Evolutionary conservation across 257 asterid genomes (phyloP), one percentile per base, ranked within the genome.

Genomic region (Nyctanthes arbortristis): DNA sequence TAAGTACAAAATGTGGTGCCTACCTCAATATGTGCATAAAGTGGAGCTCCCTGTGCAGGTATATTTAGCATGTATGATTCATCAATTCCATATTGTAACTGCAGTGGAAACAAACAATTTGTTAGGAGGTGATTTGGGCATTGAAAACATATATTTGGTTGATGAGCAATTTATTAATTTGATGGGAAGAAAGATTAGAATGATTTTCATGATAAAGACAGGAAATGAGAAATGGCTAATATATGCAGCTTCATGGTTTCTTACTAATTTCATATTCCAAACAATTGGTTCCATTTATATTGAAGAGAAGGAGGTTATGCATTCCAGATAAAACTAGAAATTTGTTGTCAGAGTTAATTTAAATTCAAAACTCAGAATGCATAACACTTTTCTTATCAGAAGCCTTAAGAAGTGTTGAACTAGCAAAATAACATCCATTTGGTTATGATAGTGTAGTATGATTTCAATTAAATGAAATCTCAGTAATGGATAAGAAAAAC

Each of bases 41-140:
- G 70, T 35, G 83, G 84, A 75, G 73, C 77, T 56, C 87, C 90
- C 45, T 81, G 57, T 7, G 65, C 73, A 22, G 93, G 93, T 49
- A 89, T 73, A 7, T 75, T 56, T 55, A 92, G 81, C 76, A 84
- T 79, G 81, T 92, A 92, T 5, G 97, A 85, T 72, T 92, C 97
- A 49, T 92, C 92, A 24, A 81, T 61, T 20, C 94, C 96, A 31
- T 89, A 78, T 57, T 89, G 96, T 67, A 92, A 79, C 97, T 92
- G 89, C 85, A 82, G 40, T 49, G 58, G 47, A 67, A 31, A 63
- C 45, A 40, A 57, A 37, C 31, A 63, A 66, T 16, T n/a, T 7
- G 40, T 60, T 4, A 66, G 67, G 22, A 10, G 61, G 13, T 11
- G 56, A 29, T 20, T 31, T 28, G 30, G 16, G 24, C 7, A 14